These are phyloP conservation scores for Quillaja saponaria DNA, from an alignment of 306 rosid genomes.

Conservation along the genomic window DNA sequence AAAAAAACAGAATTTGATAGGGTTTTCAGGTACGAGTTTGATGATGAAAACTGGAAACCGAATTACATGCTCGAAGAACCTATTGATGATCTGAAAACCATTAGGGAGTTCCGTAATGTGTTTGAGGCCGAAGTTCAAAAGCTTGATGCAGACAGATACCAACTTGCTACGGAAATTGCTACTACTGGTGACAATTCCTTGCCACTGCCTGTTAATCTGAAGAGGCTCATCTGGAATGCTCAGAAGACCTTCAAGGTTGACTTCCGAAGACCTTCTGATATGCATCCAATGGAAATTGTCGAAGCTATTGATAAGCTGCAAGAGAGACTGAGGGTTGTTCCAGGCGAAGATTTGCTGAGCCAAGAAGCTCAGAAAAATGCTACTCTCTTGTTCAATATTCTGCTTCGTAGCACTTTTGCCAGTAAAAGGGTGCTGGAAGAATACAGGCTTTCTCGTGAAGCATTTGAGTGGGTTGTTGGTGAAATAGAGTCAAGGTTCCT, in stretches of 20 bases:
- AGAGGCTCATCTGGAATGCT: conserved; percentile 98
- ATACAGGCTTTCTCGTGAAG: conserved; percentile 97
- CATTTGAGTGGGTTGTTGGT: conserved; percentile 96
- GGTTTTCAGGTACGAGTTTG: conserved; percentile 81
- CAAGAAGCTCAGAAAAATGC: conserved; percentile 98
- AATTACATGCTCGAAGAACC: conserved; percentile 92
- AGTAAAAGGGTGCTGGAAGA: conserved; percentile 97
- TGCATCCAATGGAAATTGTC: conserved; percentile 99
- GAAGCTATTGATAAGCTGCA: conserved; percentile 99
- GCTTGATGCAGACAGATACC: conserved; percentile 82
- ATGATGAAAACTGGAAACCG: conserved; percentile 94
- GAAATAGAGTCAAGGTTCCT: conserved; percentile 95
- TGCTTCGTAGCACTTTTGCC: conserved; percentile 94
- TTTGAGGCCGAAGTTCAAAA: conserved; percentile 94
- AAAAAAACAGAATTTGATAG: conserved; percentile 81
- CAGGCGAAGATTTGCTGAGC: conserved; percentile 89
- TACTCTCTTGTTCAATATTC: conserved; percentile 80
- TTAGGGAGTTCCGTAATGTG: conserved; percentile 91
- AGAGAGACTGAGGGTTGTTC: conserved; percentile 94
- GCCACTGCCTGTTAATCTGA: conserved; percentile 93
- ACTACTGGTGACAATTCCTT: conserved; percentile 83
- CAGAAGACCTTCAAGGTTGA: conserved; percentile 94
- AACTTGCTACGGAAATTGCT: conserved; percentile 86
- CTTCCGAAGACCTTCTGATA: conserved; percentile 90
- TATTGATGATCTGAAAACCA: conserved; percentile 92